Evolutionary conservation across 2,329 filamentous ascomycete genomes (phyloP).

Genomic region (Cladosporium sp.): DNA sequence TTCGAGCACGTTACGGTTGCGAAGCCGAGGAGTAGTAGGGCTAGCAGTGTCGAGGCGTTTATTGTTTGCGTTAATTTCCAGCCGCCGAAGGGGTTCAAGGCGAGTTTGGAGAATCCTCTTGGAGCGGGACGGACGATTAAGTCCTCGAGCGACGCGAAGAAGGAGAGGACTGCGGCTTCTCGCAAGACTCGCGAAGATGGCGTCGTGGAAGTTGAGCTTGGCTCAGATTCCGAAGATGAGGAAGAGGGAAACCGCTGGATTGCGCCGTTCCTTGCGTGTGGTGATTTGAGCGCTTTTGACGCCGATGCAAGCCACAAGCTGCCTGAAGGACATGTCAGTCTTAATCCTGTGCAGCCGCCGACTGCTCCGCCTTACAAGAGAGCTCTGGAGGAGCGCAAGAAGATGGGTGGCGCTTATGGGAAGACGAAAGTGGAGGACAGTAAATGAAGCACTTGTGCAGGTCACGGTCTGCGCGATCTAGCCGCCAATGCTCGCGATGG

Average conservation of each 20-base stretch:
- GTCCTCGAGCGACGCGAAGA: background rate
- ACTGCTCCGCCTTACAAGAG: conserved; percentile 94
- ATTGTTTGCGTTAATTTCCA: conserved; percentile 90
- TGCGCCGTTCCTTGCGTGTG: conserved; percentile 94
- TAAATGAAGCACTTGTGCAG: background rate
- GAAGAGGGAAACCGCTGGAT: conserved; percentile 69
- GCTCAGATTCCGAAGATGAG: conserved; percentile 45
- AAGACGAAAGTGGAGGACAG: conserved; percentile 58
- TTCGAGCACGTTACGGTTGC: conserved; percentile 86
- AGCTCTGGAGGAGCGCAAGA: conserved; percentile 79
- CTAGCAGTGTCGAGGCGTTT: conserved; percentile 94
- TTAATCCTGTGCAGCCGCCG: conserved; percentile 91
- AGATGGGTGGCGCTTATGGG: conserved; percentile 73
- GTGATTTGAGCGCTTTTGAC: conserved; percentile 91
- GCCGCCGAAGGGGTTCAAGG: conserved; percentile 73
- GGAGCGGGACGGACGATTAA: conserved; percentile 62
- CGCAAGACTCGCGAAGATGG: conserved; percentile 47
- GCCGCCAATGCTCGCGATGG: background rate
- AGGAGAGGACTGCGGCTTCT: conserved; percentile 27
- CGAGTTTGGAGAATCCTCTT: conserved; percentile 73
- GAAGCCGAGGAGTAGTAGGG: conserved; percentile 91
- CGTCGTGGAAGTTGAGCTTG: conserved; percentile 48
- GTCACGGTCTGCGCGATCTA: too few relatives aligned
- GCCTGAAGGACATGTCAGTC: conserved; percentile 78
- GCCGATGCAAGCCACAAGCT: conserved; percentile 92